These are phyloP conservation scores for Tulasnella sp. DNA, from an alignment of 768 basidiomycete genomes.

Conservation along the genomic window DNA sequence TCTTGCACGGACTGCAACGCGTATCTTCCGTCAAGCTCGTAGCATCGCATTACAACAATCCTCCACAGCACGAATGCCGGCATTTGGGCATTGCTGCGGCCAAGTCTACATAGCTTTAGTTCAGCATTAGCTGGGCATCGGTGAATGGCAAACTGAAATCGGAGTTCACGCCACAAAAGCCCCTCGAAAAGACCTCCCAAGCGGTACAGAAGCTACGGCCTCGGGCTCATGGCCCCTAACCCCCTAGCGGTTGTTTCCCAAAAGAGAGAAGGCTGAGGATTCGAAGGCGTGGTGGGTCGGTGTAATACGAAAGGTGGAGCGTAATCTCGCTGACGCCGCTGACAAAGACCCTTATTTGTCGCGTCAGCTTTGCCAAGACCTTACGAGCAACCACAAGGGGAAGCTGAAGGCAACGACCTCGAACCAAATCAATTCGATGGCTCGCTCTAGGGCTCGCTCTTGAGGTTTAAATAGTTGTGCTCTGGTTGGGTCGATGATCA, in stretches of 20 bases:
- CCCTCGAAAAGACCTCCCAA: too few species aligned
- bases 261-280: not conserved
- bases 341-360: not conserved
- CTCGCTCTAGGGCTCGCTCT: too few species aligned
- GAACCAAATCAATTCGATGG: not conserved
- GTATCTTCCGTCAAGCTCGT: not conserved
- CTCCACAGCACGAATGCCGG: too few species aligned
- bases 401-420: not conserved
- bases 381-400: not conserved
- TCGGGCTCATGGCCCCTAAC: not conserved
- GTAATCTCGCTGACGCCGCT: conserved; percentile 3
- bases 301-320: not conserved
- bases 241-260: not conserved
- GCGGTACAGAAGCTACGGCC: too few species aligned
- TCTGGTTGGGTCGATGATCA: not conserved
- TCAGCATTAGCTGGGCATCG: not conserved
- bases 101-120: not conserved
- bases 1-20: too few species aligned
- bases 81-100: too few species aligned
- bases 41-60: not conserved
- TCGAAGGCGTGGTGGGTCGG: not conserved
- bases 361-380: not conserved
- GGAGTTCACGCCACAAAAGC: not conserved
- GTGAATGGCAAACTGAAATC: not conserved
- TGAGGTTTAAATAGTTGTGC: too few species aligned